A percentile compares a stretch with the other conserved stretches of the same genome.
Evolutionary conservation across 164 flowering plant genomes (phyloP).

Genomic region (Amborella trichopoda): DNA sequence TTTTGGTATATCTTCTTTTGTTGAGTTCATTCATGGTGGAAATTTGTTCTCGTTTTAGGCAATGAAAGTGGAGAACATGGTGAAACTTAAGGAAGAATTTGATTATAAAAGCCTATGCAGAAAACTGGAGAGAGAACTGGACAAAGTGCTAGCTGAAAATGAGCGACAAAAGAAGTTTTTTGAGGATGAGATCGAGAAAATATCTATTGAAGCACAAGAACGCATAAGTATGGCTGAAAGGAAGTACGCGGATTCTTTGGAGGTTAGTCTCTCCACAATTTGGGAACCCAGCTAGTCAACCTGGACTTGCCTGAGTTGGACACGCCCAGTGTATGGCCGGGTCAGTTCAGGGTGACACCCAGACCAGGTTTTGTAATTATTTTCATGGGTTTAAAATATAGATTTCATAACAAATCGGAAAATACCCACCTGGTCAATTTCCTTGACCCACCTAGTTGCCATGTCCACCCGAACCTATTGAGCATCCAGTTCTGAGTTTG

Average conservation of each 20-base stretch:
- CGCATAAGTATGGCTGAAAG: slow-evolving; percentile 58
- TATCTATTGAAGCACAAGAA: slow-evolving; percentile 43
- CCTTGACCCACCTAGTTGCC: too few species aligned
- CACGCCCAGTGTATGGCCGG: too few species aligned
- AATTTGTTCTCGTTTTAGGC: slow-evolving; percentile 33
- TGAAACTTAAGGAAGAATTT: slow-evolving; percentile 91
- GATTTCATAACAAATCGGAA: too few species aligned
- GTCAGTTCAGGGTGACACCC: too few species aligned
- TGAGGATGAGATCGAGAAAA: slow-evolving; percentile 56
- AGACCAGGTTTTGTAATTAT: too few species aligned
- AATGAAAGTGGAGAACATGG: slow-evolving; percentile 98
- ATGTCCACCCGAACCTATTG: too few species aligned
- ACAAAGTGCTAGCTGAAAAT: slow-evolving; percentile 71
- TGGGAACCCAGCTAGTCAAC: too few species aligned
- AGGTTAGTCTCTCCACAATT: slow-evolving; percentile 43
- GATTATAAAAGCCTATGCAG: slow-evolving; percentile 92
- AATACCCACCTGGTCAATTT: too few species aligned
- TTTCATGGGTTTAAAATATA: too few species aligned
- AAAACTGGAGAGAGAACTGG: slow-evolving; percentile 74
- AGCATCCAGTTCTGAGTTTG: too few species aligned
- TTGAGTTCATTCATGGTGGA: neutral
- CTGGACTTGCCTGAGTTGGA: too few species aligned
- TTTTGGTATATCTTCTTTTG: neutral
- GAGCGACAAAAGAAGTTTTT: slow-evolving; percentile 81
- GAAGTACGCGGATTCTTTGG: slow-evolving; percentile 53